Conservation (phyloP, 768 basidiomycete genomes). For the Cytidiella melzeri region DNA sequence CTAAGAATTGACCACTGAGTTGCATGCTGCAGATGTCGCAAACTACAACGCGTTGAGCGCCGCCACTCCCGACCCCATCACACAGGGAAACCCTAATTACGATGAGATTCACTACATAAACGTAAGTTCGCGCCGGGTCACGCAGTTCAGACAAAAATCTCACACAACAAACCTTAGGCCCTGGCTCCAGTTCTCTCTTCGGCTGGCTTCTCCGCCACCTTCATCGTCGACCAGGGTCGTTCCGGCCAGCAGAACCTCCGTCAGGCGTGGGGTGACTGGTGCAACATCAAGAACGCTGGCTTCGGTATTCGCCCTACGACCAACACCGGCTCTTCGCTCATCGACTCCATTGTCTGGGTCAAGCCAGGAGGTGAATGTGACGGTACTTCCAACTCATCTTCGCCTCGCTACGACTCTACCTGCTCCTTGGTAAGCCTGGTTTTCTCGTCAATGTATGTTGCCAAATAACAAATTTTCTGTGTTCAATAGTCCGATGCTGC, state of each 20-base stretch:
- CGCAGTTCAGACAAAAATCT: not conserved
- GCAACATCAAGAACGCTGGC: constrained; percentile 60
- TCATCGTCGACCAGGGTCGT: constrained; percentile 64
- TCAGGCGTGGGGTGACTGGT: constrained; percentile 55
- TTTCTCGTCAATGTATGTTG: too few relatives aligned
- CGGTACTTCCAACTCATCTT: constrained; percentile 51
- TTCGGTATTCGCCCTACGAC: constrained; percentile 56
- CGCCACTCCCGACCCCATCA: constrained; percentile 52
- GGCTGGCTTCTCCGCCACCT: constrained; percentile 49
- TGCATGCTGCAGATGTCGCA: constrained; percentile 19
- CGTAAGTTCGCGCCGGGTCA: constrained; percentile 21
- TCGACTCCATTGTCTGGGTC: constrained; percentile 61
- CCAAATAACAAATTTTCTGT: too few relatives aligned
- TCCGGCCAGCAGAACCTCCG: constrained; percentile 59
- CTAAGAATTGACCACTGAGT: not conserved
- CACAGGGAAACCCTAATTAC: constrained; percentile 53
- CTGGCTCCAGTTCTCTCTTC: constrained; percentile 40
- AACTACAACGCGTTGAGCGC: constrained; percentile 36
- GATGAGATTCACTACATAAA: constrained; percentile 58
- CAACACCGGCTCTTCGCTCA: constrained; percentile 45
- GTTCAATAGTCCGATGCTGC: constrained; percentile 39
- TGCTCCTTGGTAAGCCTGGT: constrained; percentile 40
- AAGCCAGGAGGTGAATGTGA: constrained; percentile 67
- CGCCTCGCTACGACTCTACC: constrained; percentile 44
- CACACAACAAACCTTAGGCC: constrained; percentile 26